Evolutionary conservation across 306 rosid genomes (phyloP).

Genomic region (Fragaria vesca): DNA sequence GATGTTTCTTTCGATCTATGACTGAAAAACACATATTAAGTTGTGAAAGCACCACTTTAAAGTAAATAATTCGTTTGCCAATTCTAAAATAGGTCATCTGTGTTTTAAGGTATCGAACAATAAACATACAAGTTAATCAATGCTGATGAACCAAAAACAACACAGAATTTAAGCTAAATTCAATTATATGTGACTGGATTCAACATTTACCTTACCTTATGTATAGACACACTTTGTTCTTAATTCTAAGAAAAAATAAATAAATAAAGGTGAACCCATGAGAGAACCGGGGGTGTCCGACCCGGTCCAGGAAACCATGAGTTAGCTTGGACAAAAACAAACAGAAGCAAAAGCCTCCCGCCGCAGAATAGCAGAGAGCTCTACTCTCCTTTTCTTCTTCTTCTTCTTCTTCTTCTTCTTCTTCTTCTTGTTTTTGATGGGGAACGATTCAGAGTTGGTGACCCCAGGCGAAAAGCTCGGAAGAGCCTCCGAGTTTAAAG

Average conservation of each 20-base stretch:
- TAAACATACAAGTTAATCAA: too few relatives aligned
- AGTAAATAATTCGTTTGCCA: too few relatives aligned
- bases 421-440: slow-evolving; percentile 3
- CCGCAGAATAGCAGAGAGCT: not conserved
- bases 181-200: too few relatives aligned
- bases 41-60: too few relatives aligned
- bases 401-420: not conserved
- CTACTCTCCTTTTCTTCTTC: not conserved
- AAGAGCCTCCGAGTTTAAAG: slow-evolving; percentile 43
- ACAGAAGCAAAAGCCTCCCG: not conserved
- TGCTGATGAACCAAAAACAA: too few relatives aligned
- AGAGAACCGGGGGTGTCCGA: not conserved
- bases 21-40: too few relatives aligned
- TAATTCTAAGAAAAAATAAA: too few relatives aligned
- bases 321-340: not conserved
- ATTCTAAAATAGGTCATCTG: fast-evolving
- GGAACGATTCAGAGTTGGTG: slow-evolving; percentile 36
- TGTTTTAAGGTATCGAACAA: too few relatives aligned
- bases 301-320: not conserved
- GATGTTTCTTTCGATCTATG: not conserved
- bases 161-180: too few relatives aligned
- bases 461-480: slow-evolving; percentile 86
- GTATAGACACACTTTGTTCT: too few relatives aligned
- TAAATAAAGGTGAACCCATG: too few relatives aligned
- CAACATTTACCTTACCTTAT: too few relatives aligned